phyloP scores from a whole-genome alignment of 164 flowering plant genomes.

The Sextonia rubra region DNA sequence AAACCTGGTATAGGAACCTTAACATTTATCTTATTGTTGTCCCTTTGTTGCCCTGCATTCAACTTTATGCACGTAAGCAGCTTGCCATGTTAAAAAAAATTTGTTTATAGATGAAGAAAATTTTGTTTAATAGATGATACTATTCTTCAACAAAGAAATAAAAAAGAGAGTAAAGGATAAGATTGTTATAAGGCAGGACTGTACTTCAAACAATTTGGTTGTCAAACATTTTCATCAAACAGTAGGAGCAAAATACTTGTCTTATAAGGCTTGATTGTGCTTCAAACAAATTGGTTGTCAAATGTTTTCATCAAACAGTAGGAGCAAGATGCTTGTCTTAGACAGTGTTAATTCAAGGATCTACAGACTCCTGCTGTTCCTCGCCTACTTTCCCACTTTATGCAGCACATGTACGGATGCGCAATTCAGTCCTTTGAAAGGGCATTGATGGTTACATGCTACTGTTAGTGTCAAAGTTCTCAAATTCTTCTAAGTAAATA shows the following conservation, averaged over 20 bases:
- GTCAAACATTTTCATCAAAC: not conserved
- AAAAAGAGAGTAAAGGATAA: not conserved
- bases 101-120: no score
- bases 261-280: not conserved
- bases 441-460: not conserved
- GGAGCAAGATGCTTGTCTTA: not conserved
- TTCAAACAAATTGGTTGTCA: not conserved
- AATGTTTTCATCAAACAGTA: not conserved
- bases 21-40: no score
- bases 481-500: not conserved
- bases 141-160: no score
- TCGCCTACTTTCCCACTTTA: not conserved
- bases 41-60: no score
- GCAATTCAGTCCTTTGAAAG: not conserved
- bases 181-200: not conserved
- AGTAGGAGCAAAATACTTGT: not conserved
- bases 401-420: not conserved
- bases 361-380: not conserved
- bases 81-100: no score
- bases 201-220: not conserved
- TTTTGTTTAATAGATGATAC: no score
- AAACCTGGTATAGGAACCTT: no score
- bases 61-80: no score
- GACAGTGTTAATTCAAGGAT: not conserved
- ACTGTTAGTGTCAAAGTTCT: not conserved